Conservation (phyloP, 148 eudicot species). For the Diospyros kaki region DNA sequence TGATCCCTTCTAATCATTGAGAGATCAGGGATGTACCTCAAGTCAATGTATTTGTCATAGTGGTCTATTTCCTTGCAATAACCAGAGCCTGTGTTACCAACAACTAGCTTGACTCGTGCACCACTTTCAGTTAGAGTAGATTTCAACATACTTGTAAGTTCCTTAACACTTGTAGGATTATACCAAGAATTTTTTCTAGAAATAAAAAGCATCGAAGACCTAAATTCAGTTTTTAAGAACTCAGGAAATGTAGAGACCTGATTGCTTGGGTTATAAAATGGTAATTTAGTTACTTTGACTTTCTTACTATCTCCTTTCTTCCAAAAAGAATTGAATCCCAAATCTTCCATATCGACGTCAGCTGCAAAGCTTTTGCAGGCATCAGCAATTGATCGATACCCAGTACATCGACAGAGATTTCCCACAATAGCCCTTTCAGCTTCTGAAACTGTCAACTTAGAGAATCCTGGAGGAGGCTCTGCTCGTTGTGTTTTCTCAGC, state of each 20-base stretch:
- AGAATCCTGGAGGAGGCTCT: slow-evolving; percentile 47
- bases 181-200: slow-evolving; percentile 53
- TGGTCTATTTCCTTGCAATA: slow-evolving; percentile 56
- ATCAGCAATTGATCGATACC: slow-evolving; percentile 78
- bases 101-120: slow-evolving; percentile 41
- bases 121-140: slow-evolving; percentile 18
- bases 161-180: slow-evolving; percentile 46
- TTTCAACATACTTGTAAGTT: slow-evolving; percentile 39
- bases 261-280: slow-evolving; percentile 38
- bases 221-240: slow-evolving; percentile 36
- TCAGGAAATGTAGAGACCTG: slow-evolving; percentile 41
- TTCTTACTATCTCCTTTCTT: slow-evolving; percentile 46
- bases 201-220: slow-evolving; percentile 32
- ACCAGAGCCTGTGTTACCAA: slow-evolving; percentile 66
- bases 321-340: slow-evolving; percentile 60
- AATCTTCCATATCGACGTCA: too few species aligned
- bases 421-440: too few species aligned
- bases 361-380: slow-evolving; percentile 46
- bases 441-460: slow-evolving; percentile 35
- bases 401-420: slow-evolving; percentile 73
- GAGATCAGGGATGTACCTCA: slow-evolving; percentile 59
- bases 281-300: slow-evolving; percentile 40
- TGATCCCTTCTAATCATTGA: slow-evolving; percentile 33
- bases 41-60: slow-evolving; percentile 55
- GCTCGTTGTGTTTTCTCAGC: slow-evolving; percentile 45